These are phyloP conservation scores for Backusella luteola DNA, from an alignment of 192 early-diverging fungal species.

Conservation along the genomic window DNA sequence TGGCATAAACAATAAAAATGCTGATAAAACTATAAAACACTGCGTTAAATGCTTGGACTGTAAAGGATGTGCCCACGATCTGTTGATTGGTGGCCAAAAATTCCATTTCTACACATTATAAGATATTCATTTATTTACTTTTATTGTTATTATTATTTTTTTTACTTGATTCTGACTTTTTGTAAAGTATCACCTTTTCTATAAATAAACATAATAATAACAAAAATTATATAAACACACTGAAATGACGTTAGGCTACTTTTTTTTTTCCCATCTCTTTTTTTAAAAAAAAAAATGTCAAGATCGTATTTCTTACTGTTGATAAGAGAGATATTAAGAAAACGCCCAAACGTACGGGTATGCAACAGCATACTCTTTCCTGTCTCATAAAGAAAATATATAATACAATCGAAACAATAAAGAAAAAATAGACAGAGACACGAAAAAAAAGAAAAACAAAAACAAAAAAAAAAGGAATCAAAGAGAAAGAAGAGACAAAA, in stretches of 20 bases:
- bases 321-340: neutral
- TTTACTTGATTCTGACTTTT: neutral
- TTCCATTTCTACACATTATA: neutral
- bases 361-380: neutral
- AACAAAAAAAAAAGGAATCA: neutral
- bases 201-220: constrained; percentile 2
- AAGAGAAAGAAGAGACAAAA: neutral
- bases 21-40: constrained; percentile 1
- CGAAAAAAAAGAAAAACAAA: neutral
- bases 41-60: neutral
- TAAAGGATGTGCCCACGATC: neutral
- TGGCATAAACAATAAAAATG: neutral
- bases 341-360: neutral
- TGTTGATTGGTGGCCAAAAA: neutral
- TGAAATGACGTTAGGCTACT: neutral
- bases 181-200: neutral
- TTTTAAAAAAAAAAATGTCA: neutral
- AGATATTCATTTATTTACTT: neutral
- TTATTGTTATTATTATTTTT: neutral
- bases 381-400: neutral
- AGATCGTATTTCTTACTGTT: neutral
- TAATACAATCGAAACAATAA: neutral
- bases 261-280: neutral
- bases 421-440: neutral
- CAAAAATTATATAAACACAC: neutral